Conservation (phyloP, 352 stramenopile genomes). For the Elongisporangium anandrum region DNA sequence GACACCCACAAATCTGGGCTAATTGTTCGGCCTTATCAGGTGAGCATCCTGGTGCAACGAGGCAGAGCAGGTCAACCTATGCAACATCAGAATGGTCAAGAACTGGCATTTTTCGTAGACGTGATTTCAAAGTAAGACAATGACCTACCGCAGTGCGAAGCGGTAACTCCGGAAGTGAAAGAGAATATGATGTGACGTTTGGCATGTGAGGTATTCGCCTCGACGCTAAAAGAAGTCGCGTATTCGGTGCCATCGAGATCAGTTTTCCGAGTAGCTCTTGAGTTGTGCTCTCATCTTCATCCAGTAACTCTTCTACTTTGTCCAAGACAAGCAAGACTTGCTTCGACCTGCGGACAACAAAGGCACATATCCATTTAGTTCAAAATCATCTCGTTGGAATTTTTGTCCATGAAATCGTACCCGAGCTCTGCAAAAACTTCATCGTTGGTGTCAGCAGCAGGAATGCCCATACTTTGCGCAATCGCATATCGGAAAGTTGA, state of each 20-base stretch:
- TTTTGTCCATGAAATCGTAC: slow-evolving; percentile 8
- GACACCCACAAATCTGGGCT: slow-evolving; percentile 68
- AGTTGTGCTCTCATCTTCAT: slow-evolving; percentile 70
- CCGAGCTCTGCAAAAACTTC: slow-evolving; percentile 75
- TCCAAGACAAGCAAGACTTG: slow-evolving; percentile 71
- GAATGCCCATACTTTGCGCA: slow-evolving; percentile 72
- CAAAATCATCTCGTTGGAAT: neutral
- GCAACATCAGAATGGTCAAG: no score
- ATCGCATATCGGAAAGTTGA: slow-evolving; percentile 81
- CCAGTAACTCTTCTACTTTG: slow-evolving; percentile 76
- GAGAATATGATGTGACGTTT: slow-evolving; percentile 73
- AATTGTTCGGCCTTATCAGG: slow-evolving; percentile 52
- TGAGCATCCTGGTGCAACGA: slow-evolving; percentile 61
- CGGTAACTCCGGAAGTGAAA: slow-evolving; percentile 69
- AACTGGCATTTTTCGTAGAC: no score
- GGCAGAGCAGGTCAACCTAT: slow-evolving; percentile 65
- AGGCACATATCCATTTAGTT: slow-evolving; percentile 1
- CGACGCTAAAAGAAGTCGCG: slow-evolving; percentile 64
- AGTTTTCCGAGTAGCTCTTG: slow-evolving; percentile 65
- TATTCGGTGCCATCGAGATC: slow-evolving; percentile 66
- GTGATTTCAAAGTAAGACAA: neutral
- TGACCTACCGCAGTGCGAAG: slow-evolving; percentile 54
- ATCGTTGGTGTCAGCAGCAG: slow-evolving; percentile 66
- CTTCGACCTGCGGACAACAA: slow-evolving; percentile 35
- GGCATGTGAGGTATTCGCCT: slow-evolving; percentile 68